Conservation (phyloP, 2,329 filamentous ascomycete species). For the Aureobasidium mangrovei region DNA sequence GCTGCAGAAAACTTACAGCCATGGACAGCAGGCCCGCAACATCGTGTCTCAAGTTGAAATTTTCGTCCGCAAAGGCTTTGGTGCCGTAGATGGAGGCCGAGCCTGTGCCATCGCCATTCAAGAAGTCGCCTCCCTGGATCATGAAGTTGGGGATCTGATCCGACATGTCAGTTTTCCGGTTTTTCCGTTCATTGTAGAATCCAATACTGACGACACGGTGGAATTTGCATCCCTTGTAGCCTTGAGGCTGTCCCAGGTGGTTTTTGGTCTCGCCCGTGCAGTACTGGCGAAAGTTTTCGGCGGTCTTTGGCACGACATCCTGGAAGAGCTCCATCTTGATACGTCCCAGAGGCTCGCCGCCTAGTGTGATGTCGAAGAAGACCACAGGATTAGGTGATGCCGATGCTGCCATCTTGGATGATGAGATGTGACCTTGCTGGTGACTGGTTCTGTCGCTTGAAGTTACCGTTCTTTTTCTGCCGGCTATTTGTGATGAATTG, state of each 20-base stretch:
- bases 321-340: conserved; percentile 88
- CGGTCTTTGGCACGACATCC: conserved; percentile 63
- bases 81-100: conserved; percentile 74
- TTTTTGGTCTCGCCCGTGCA: conserved; percentile 90
- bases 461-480: no score
- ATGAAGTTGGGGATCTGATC: conserved; percentile 89
- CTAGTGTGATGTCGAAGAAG: conserved; percentile 72
- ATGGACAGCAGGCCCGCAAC: conserved; percentile 76
- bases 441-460: no score
- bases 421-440: no score
- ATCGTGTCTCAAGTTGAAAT: conserved; percentile 73
- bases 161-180: not conserved
- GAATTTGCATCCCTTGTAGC: conserved; percentile 92
- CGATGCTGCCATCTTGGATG: not conserved
- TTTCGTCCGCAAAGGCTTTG: conserved; percentile 81
- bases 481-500: no score
- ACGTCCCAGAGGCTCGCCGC: conserved; percentile 76
- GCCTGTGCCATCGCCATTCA: conserved; percentile 85
- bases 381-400: conserved; percentile 41
- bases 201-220: conserved; percentile 68
- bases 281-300: conserved; percentile 95
- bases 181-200: not conserved
- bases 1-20: conserved; percentile 56
- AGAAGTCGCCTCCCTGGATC: conserved; percentile 94
- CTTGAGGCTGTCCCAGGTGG: conserved; percentile 65